Conservation (phyloP, 2,329 filamentous ascomycete species). For the Helicocarpus griseus region DNA sequence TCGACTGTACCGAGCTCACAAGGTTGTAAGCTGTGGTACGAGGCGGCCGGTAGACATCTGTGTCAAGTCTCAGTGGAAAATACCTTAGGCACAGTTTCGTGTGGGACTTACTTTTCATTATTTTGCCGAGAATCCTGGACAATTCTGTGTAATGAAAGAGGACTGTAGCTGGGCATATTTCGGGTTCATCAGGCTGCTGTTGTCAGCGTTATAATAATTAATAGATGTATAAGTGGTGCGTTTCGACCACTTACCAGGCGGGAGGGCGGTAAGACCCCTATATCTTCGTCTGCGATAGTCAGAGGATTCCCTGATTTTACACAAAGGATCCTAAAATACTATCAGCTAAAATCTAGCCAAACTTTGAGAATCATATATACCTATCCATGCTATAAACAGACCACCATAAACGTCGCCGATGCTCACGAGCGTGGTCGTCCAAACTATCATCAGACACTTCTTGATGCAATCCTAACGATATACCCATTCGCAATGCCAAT, state of each 20-base stretch:
- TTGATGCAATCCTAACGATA: constrained; percentile 47
- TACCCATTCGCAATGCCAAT: constrained; percentile 47
- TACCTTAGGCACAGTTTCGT: background rate
- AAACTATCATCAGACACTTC: constrained; percentile 36
- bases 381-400: constrained; percentile 47
- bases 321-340: constrained; percentile 33
- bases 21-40: constrained; percentile 39
- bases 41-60: constrained; percentile 41
- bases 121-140: constrained; percentile 43
- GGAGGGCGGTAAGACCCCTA: constrained; percentile 33
- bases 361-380: constrained; percentile 9
- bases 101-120: constrained; percentile 28
- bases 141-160: constrained; percentile 45
- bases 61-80: constrained; percentile 10
- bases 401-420: constrained; percentile 47
- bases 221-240: constrained; percentile 10
- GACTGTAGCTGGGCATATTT: constrained; percentile 39
- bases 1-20: constrained; percentile 42
- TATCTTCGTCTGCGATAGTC: constrained; percentile 47
- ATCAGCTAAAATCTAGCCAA: background rate
- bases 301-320: constrained; percentile 48
- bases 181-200: constrained; percentile 24
- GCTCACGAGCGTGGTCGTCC: constrained; percentile 37
- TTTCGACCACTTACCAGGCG: constrained; percentile 17
- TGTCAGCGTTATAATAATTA: constrained; percentile 5